Percentiles rank a stretch among this genome's conserved stretches.
Conservation (phyloP, 2,329 filamentous ascomycete species). For the Xylariaceae sp. region DNA sequence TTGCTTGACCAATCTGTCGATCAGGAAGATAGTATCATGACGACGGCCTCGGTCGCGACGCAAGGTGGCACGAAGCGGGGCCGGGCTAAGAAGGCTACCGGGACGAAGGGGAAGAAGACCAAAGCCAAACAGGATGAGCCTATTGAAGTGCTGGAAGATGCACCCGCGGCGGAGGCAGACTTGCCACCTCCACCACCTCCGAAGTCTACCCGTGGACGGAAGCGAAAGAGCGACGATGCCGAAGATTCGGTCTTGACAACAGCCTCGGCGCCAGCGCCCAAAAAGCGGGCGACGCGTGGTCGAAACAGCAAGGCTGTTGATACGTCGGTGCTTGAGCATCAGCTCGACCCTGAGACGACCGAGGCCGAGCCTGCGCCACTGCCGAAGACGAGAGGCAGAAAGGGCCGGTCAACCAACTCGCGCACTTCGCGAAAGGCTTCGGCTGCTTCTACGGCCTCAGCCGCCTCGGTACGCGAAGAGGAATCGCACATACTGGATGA, state of each 20-base stretch:
- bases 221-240: constrained; percentile 54
- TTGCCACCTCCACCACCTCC: constrained; percentile 24
- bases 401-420: constrained; percentile 35
- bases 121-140: constrained; percentile 47
- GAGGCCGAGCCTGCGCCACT: constrained; percentile 24
- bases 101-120: constrained; percentile 38
- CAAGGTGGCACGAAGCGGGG: constrained; percentile 42
- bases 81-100: constrained; percentile 48
- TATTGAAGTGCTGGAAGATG: constrained; percentile 37
- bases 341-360: constrained; percentile 31
- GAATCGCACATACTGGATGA: constrained; percentile 46
- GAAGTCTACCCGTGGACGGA: constrained; percentile 47
- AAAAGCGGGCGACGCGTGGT: constrained; percentile 50
- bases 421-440: constrained; percentile 41
- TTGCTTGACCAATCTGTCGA: constrained; percentile 40
- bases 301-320: constrained; percentile 39
- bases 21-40: constrained; percentile 52
- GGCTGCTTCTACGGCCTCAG: constrained; percentile 36
- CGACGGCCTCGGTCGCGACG: constrained; percentile 51
- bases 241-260: constrained; percentile 37
- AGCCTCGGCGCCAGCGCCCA: constrained; percentile 44
- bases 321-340: constrained; percentile 30
- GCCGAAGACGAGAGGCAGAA: constrained; percentile 33
- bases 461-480: constrained; percentile 27
- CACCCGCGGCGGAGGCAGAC: constrained; percentile 23